These are phyloP conservation scores for Rutstroemia sydowiana DNA, from an alignment of 2,329 filamentous ascomycete species.

Conservation along the genomic window DNA sequence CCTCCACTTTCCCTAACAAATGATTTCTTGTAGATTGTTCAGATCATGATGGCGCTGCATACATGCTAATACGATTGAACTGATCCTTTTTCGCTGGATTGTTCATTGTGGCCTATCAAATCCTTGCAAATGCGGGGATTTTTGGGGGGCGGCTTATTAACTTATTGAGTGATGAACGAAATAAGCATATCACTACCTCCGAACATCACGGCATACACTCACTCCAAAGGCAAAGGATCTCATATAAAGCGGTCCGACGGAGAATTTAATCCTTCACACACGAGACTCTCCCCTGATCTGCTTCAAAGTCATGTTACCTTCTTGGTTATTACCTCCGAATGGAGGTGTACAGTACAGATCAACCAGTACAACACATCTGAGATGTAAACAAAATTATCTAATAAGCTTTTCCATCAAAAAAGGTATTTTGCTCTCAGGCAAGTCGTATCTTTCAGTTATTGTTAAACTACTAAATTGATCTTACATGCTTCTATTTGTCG, in stretches of 20 bases:
- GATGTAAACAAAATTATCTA: background rate
- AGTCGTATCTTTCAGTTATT: too few species aligned
- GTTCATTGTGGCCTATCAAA: too few species aligned
- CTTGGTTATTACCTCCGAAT: conserved; percentile 3
- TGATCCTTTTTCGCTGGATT: too few species aligned
- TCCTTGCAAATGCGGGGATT: conserved; percentile 1
- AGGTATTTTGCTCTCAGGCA: too few species aligned
- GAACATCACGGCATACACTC: conserved; percentile 2
- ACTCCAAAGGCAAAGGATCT: conserved; percentile 17
- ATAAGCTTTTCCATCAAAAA: background rate
- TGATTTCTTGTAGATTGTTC: too few species aligned
- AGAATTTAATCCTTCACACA: conserved; percentile 21
- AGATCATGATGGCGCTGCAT: too few species aligned
- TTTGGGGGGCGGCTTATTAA: background rate
- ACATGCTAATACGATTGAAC: too few species aligned
- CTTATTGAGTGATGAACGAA: background rate
- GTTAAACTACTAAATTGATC: too few species aligned
- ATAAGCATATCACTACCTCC: background rate
- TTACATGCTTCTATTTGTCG: too few species aligned
- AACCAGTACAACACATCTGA: background rate
- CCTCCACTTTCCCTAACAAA: background rate
- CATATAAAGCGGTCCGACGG: conserved; percentile 19
- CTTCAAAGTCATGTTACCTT: too few species aligned
- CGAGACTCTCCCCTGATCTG: conserved; percentile 16
- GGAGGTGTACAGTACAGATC: background rate